These are phyloP conservation scores for Gaertneriomyces sp. DNA, from an alignment of 192 early-diverging fungal genomes.

Conservation along the genomic window DNA sequence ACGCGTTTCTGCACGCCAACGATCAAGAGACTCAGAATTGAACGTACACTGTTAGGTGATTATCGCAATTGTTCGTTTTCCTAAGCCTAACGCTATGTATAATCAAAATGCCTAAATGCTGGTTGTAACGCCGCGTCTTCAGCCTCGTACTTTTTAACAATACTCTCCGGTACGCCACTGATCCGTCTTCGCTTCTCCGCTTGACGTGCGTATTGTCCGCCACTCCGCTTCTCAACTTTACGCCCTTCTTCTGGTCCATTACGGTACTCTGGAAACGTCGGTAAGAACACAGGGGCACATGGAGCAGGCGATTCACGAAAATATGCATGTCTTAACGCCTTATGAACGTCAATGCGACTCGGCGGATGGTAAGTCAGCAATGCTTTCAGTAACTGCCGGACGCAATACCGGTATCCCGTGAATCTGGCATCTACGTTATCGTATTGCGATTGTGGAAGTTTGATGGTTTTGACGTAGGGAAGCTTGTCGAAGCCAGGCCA, in stretches of 20 bases:
- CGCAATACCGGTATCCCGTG: constrained; percentile 46
- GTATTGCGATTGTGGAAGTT: constrained; percentile 56
- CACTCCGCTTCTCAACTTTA: too few relatives aligned
- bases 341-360: constrained; percentile 68
- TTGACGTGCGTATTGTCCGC: too few relatives aligned
- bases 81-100: too few relatives aligned
- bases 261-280: constrained; percentile 55
- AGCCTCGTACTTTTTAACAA: too few relatives aligned
- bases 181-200: too few relatives aligned
- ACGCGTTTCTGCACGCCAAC: too few relatives aligned
- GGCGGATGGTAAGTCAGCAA: constrained; percentile 79
- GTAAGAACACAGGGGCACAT: constrained; percentile 42
- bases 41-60: too few relatives aligned
- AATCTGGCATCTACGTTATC: constrained; percentile 59
- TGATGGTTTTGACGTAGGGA: constrained; percentile 57
- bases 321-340: constrained; percentile 73
- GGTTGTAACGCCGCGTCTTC: too few relatives aligned
- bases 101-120: too few relatives aligned
- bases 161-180: too few relatives aligned
- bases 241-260: constrained; percentile 27
- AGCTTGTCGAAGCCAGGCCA: constrained; percentile 75
- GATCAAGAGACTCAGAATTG: too few relatives aligned
- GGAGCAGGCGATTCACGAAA: constrained; percentile 60
- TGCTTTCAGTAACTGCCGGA: constrained; percentile 57
- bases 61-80: too few relatives aligned